Evolutionary conservation across 179 eudicot species (phyloP).

Genomic region (Amaranthus tricolor): DNA sequence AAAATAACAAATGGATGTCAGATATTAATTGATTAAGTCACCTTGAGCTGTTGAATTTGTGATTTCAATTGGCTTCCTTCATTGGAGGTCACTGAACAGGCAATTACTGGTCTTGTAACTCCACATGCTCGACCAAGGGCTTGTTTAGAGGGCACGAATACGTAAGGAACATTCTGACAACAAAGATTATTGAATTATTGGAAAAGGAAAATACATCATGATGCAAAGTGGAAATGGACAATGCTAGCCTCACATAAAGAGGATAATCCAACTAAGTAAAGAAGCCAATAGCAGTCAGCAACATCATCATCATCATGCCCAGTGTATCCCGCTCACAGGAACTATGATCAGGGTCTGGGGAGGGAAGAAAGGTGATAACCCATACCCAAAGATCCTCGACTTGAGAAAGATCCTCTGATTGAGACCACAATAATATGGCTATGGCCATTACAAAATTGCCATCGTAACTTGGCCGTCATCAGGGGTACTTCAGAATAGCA

Average conservation of each 20-base stretch:
- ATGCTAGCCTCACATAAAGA: background rate
- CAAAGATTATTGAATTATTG: background rate
- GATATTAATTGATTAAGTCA: conserved; percentile 7
- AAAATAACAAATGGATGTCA: background rate
- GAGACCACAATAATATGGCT: no score
- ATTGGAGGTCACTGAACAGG: conserved; percentile 88
- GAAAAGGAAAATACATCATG: background rate
- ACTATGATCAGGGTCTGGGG: no score
- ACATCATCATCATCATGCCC: no score
- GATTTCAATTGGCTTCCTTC: conserved; percentile 90
- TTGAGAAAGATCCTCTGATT: no score
- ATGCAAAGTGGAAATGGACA: background rate
- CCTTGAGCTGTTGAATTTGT: conserved; percentile 87
- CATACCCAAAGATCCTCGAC: no score
- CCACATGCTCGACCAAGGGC: conserved; percentile 97
- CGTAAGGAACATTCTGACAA: conserved; percentile 87
- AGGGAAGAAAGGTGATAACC: no score
- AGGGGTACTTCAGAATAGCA: no score
- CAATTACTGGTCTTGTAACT: conserved; percentile 83
- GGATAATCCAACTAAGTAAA: background rate
- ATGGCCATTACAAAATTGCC: no score
- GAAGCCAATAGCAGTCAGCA: no score
- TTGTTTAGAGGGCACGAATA: conserved; percentile 91
- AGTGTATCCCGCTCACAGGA: no score
- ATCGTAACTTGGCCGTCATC: no score